Evolutionary conservation across 1,284 basidiomycete species (phyloP).

Genomic region (Wallemia mellicola): DNA sequence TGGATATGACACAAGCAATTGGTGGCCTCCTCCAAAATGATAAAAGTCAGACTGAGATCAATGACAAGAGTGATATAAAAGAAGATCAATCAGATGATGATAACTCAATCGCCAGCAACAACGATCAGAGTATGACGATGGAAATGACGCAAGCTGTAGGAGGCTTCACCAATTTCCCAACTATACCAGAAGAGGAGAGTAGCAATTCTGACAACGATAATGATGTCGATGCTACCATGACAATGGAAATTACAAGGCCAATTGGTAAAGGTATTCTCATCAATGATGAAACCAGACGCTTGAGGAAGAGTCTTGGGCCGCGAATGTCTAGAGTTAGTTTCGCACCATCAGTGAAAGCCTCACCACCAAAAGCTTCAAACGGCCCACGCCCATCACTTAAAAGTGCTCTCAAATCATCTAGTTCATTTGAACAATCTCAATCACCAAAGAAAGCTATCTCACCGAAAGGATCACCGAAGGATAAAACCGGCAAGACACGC

Average conservation of each 20-base stretch:
- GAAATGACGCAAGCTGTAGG: slow-evolving; percentile 1
- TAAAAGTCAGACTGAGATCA: background rate
- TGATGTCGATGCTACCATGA: background rate
- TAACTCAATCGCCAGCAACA: too few species aligned
- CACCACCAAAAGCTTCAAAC: background rate
- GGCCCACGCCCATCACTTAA: background rate
- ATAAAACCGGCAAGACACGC: background rate
- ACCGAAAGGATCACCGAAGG: too few species aligned
- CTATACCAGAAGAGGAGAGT: background rate
- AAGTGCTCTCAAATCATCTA: background rate
- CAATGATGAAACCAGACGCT: background rate
- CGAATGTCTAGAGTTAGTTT: background rate
- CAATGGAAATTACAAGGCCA: background rate
- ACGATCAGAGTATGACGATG: background rate
- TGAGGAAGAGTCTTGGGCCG: background rate
- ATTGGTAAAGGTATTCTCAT: background rate
- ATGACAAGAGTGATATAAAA: too few species aligned
- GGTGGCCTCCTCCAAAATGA: background rate
- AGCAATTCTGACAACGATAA: background rate
- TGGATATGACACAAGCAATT: background rate
- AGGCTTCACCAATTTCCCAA: background rate
- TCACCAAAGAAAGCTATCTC: background rate
- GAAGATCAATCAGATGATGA: too few species aligned
- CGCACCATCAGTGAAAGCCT: background rate
- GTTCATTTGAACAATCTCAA: background rate